phyloP scores from a whole-genome alignment of 192 early-diverging fungal species.

The Mortierella claussenii region DNA sequence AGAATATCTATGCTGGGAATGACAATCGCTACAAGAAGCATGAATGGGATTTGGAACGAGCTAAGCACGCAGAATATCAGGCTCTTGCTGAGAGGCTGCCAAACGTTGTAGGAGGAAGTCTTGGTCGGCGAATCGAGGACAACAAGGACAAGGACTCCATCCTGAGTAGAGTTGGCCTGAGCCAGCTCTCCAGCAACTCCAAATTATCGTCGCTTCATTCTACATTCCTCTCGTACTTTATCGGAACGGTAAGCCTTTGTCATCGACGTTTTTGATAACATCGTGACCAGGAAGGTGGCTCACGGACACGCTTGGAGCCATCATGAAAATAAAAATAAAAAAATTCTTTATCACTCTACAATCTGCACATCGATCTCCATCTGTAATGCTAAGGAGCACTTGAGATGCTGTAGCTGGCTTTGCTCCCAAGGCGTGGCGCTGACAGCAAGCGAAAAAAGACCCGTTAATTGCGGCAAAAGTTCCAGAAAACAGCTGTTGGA shows the following conservation, averaged over 20 bases:
- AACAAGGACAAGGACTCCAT: constrained; percentile 7
- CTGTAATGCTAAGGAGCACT: too few species aligned
- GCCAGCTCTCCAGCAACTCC: neutral
- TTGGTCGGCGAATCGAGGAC: neutral
- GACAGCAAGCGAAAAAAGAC: constrained; percentile 11
- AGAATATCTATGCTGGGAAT: constrained; percentile 3
- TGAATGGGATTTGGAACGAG: neutral
- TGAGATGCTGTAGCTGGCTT: too few species aligned
- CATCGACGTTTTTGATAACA: neutral
- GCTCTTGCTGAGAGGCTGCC: neutral
- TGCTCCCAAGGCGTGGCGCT: neutral
- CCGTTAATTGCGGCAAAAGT: neutral
- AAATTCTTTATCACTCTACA: too few species aligned
- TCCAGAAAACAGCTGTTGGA: neutral
- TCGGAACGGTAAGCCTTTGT: constrained; percentile 1
- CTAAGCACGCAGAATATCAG: neutral
- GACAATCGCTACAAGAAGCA: constrained; percentile 2
- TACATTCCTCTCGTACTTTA: neutral
- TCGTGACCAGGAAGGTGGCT: too few species aligned
- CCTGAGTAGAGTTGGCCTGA: constrained; percentile 12
- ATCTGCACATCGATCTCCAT: too few species aligned
- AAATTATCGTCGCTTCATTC: neutral
- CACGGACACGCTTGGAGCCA: too few species aligned
- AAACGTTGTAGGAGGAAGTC: constrained; percentile 6
- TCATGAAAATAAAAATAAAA: too few species aligned